Evolutionary conservation across 2,329 filamentous ascomycete species (phyloP).

Genomic region (Sclerotiophoma versabilis): DNA sequence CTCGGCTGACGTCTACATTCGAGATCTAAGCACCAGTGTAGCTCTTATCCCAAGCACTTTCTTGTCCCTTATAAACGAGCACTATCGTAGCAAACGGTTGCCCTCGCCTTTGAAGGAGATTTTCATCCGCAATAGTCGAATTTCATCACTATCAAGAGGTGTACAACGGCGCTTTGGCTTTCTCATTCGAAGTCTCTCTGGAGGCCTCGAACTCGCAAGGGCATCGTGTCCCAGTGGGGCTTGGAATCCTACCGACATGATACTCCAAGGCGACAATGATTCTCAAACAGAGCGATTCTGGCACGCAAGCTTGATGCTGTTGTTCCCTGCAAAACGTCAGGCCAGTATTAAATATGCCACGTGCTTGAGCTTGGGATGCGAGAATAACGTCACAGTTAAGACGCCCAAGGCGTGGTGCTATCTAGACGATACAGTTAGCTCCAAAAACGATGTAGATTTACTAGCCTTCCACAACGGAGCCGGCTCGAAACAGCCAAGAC

Average conservation of each 20-base stretch:
- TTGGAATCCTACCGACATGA: slow-evolving; percentile 17
- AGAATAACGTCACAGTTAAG: neutral
- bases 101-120: too few species aligned
- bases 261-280: slow-evolving; percentile 14
- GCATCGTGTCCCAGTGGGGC: neutral
- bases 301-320: slow-evolving; percentile 14
- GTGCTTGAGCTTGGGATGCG: slow-evolving; percentile 15
- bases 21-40: slow-evolving; percentile 14
- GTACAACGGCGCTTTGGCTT: slow-evolving; percentile 17
- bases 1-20: slow-evolving; percentile 14
- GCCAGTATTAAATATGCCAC: neutral
- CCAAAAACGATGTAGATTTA: slow-evolving; percentile 1
- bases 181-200: slow-evolving; percentile 13
- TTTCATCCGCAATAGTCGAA: slow-evolving; percentile 21
- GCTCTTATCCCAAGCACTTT: neutral
- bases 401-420: slow-evolving; percentile 18
- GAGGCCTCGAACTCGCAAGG: neutral
- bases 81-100: too few species aligned
- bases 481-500: neutral
- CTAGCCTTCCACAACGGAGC: slow-evolving; percentile 4
- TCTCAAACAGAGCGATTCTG: neutral
- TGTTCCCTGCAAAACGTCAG: neutral
- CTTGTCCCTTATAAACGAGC: neutral
- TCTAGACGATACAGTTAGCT: slow-evolving; percentile 3
- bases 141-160: slow-evolving; percentile 5